phyloP scores from a whole-genome alignment of 2,329 filamentous ascomycete species.

The Fusarium napiforme region DNA sequence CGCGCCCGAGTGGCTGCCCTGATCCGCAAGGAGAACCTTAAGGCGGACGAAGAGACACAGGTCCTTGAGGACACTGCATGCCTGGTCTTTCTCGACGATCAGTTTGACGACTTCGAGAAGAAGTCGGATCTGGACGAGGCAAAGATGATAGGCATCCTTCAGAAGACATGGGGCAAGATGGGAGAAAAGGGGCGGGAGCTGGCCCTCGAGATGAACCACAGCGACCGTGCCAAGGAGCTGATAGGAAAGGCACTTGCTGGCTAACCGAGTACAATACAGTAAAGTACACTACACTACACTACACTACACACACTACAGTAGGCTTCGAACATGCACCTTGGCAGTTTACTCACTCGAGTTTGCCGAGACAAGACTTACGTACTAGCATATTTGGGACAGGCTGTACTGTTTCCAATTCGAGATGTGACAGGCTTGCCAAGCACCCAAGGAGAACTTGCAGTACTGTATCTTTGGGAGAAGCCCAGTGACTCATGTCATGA shows the following conservation, averaged over 20 bases:
- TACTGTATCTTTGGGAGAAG: background rate
- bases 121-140: constrained; percentile 75
- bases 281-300: background rate
- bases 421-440: constrained; percentile 1
- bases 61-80: constrained; percentile 87
- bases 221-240: constrained; percentile 69
- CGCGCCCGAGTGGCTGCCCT: constrained; percentile 73
- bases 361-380: background rate
- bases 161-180: constrained; percentile 84
- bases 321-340: background rate
- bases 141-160: constrained; percentile 77
- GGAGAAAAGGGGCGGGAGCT: constrained; percentile 68
- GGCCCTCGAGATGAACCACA: constrained; percentile 74
- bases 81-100: constrained; percentile 87
- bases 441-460: background rate
- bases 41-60: constrained; percentile 71
- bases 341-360: background rate
- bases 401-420: background rate
- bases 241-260: constrained; percentile 69
- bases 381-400: background rate
- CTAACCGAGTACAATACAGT: constrained; percentile 4
- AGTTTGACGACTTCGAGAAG: constrained; percentile 82
- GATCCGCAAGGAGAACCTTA: constrained; percentile 81
- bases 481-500: background rate
- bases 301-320: background rate